These are phyloP conservation scores for Sordariomycetes sp. DNA, from an alignment of 2,329 filamentous ascomycete species.

Conservation along the genomic window DNA sequence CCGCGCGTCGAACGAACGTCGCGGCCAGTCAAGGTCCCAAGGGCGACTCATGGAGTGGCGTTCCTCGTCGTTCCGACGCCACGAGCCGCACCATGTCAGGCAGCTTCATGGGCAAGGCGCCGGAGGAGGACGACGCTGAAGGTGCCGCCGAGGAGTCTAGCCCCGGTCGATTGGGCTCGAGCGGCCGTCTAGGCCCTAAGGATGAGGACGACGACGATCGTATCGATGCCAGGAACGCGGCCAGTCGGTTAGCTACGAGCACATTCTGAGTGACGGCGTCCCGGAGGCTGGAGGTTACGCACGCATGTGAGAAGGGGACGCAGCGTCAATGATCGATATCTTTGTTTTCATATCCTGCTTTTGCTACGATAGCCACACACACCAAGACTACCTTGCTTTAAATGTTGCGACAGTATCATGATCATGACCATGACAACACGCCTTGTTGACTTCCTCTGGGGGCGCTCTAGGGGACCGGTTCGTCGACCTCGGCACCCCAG, in stretches of 20 bases:
- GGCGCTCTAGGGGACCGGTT: too few species aligned
- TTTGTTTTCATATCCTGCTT: background rate
- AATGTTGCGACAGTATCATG: too few species aligned
- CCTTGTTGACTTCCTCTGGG: too few species aligned
- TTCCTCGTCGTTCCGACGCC: constrained; percentile 74
- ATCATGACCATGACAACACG: too few species aligned
- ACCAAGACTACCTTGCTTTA: too few species aligned
- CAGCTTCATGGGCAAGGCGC: constrained; percentile 55
- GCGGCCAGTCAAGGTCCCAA: constrained; percentile 90
- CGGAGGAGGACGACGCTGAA: constrained; percentile 50
- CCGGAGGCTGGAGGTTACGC: background rate
- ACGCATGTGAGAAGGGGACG: too few species aligned
- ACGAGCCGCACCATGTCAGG: constrained; percentile 68
- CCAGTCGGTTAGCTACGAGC: constrained; percentile 85
- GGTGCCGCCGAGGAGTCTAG: constrained; percentile 28
- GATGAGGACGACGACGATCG: constrained; percentile 90
- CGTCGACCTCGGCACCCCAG: too few species aligned
- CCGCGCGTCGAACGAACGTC: constrained; percentile 62
- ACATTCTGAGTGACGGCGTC: constrained; percentile 56
- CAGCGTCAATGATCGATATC: too few species aligned
- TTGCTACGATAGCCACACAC: constrained; percentile 1
- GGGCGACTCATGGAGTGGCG: constrained; percentile 97
- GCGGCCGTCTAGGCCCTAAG: constrained; percentile 40
- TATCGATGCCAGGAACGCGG: constrained; percentile 91
- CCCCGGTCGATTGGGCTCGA: constrained; percentile 23